Conservation (phyloP, 73 alveolate species). For the Stentor coeruleus region DNA sequence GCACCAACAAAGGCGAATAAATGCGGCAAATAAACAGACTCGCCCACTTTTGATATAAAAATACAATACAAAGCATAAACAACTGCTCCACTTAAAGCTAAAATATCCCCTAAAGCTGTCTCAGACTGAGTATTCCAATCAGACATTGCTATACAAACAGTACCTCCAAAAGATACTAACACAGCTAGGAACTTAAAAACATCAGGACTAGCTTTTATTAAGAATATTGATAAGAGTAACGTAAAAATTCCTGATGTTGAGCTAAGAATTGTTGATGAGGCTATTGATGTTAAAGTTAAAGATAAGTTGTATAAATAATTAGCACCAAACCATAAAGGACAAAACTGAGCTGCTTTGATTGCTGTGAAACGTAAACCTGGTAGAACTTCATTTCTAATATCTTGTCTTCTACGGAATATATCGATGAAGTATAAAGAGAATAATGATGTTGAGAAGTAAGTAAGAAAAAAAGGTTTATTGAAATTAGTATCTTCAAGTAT, state of each 20-base stretch:
- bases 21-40: conserved; percentile 30
- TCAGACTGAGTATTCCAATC: conserved; percentile 22
- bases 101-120: conserved; percentile 35
- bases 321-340: conserved; percentile 51
- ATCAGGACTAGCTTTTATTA: conserved; percentile 30
- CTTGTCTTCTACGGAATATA: neutral
- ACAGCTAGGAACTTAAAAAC: conserved; percentile 34
- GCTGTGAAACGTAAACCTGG: conserved; percentile 20
- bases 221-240: conserved; percentile 29
- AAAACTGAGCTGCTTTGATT: conserved; percentile 27
- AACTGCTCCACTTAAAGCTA: conserved; percentile 38
- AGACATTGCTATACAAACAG: conserved; percentile 18
- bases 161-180: conserved; percentile 45
- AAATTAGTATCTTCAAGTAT: conserved; percentile 27
- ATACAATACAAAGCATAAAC: conserved; percentile 38
- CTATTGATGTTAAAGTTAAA: conserved; percentile 31
- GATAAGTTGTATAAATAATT: conserved; percentile 46
- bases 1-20: conserved; percentile 53
- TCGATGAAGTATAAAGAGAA: conserved; percentile 31
- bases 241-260: conserved; percentile 49
- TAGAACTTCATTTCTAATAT: neutral
- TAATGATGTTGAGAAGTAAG: conserved; percentile 37
- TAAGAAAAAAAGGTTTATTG: conserved; percentile 45
- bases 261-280: conserved; percentile 41
- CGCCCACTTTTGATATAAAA: conserved; percentile 30